These are phyloP conservation scores for Pseudogymnoascus sp. DNA, from an alignment of 2,329 filamentous ascomycete genomes.

Conservation along the genomic window DNA sequence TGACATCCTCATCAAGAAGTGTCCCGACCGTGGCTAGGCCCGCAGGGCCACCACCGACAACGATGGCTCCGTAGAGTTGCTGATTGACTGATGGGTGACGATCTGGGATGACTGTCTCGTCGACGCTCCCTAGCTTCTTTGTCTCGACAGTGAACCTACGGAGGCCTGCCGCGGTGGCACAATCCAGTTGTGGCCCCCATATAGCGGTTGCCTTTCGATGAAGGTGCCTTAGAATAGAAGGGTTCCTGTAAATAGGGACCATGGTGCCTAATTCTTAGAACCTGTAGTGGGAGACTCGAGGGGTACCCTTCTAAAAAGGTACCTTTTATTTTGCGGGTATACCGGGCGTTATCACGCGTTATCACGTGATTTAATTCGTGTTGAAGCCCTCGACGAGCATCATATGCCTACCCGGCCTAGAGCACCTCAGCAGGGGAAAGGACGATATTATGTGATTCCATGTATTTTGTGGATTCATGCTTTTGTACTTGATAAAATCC, in stretches of 20 bases:
- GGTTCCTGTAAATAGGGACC: neutral
- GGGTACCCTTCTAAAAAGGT: neutral
- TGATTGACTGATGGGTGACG: neutral
- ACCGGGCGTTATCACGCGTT: neutral
- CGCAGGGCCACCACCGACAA: conserved; percentile 52
- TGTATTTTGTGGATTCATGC: neutral
- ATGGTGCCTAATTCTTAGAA: neutral
- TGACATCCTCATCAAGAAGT: conserved; percentile 46
- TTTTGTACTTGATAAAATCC: neutral
- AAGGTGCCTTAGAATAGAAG: neutral
- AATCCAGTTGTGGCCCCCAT: neutral
- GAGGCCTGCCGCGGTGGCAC: neutral
- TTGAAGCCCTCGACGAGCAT: neutral
- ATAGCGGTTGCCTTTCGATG: neutral
- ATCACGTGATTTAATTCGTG: neutral
- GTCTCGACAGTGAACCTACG: neutral
- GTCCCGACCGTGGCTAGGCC: conserved; percentile 57
- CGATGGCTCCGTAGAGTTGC: conserved; percentile 43
- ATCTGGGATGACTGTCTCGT: neutral
- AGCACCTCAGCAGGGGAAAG: neutral
- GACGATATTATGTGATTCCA: neutral
- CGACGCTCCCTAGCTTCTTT: neutral
- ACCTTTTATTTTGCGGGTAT: neutral
- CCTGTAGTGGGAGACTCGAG: neutral
- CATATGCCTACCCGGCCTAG: too few relatives aligned